These are phyloP conservation scores for Phaeotremella skinneri DNA, from an alignment of 768 basidiomycete genomes.

Conservation along the genomic window DNA sequence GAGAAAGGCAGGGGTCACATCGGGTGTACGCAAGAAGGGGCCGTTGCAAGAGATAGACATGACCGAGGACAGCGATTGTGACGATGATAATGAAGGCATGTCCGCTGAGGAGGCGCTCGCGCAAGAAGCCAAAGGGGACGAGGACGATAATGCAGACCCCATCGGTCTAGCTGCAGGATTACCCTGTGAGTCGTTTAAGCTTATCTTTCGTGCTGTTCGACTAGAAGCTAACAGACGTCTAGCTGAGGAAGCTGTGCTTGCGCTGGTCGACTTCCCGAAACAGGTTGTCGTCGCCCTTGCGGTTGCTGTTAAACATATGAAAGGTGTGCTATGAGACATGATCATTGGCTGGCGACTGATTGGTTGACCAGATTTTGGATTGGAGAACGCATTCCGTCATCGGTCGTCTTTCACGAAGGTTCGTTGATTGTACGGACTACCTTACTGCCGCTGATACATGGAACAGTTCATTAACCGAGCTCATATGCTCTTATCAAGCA, in stretches of 20 bases:
- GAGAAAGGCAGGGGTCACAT: not conserved
- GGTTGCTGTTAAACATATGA: constrained; percentile 45
- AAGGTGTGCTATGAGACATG: constrained; percentile 27
- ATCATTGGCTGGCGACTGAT: constrained; percentile 1
- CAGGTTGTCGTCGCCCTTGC: constrained; percentile 42
- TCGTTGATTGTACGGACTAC: not conserved
- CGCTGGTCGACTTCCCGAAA: constrained; percentile 46
- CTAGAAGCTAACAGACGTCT: constrained; percentile 7
- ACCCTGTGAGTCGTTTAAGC: constrained; percentile 19
- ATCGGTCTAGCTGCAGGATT: constrained; percentile 31
- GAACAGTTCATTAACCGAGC: constrained; percentile 65
- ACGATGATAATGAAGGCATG: constrained; percentile 10
- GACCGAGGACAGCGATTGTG: constrained; percentile 20
- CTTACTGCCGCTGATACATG: constrained; percentile 38
- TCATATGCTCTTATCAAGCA: constrained; percentile 84
- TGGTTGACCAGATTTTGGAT: constrained; percentile 58
- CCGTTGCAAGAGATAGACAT: constrained; percentile 14
- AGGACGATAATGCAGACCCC: constrained; percentile 9
- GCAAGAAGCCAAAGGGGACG: constrained; percentile 4
- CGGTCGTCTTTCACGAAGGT: constrained; percentile 66
- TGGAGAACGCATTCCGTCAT: constrained; percentile 75
- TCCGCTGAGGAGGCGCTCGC: constrained; percentile 2
- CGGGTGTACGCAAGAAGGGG: not conserved
- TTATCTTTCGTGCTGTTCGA: not conserved
- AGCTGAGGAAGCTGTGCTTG: constrained; percentile 39